Evolutionary conservation across 768 basidiomycete genomes (phyloP), one percentile per base, ranked within the genome.

Genomic region (Guyanaporus albipodus): DNA sequence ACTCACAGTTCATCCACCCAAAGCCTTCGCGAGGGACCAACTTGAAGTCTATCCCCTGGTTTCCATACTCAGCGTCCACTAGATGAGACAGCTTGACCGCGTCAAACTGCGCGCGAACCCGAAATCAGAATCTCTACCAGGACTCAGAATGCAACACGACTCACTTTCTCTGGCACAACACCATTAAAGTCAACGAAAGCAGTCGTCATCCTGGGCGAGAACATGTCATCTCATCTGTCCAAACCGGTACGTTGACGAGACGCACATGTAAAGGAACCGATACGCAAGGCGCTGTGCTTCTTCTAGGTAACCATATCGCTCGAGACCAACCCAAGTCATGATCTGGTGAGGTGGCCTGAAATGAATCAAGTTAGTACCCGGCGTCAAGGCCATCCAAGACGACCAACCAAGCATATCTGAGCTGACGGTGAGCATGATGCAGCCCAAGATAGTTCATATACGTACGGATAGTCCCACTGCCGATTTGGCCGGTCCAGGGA

Each of bases 231-330:
- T 8, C 29, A 17, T 48, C 22, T 29, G 32, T 27, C 14, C 17
- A n/a, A 10, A 28, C 4, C 10, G 8, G 8, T 22, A 31, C 19
- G 23, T 50, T 15, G 24, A 29, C 58, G 63, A 17, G 87, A 95
- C 96, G 72, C 93, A 92, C 94, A 99, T 96, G 73, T 97, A 97
- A n/a, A 96, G 78, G 81, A 89, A 99, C 42, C 95, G 77, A 69
- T 99, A 99, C 1, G 95, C 85, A 39, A 98, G 71, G 38, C 96
- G 78, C 54, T 95, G 91, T 2, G 93, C 90, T 53, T 96, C 93
- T 52, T 95, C 90, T 4, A 88, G 72, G 65, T 92, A 96, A 2
- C 95, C 95, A 61, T 99, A 99, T 43, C 95, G 84, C 57, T 96
- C 92, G 19, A 98, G 75, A 33, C 93, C 95, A 42, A 97, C 92